These are phyloP conservation scores for Vachellia pachyceras DNA, from an alignment of 306 rosid genomes.

Conservation along the genomic window DNA sequence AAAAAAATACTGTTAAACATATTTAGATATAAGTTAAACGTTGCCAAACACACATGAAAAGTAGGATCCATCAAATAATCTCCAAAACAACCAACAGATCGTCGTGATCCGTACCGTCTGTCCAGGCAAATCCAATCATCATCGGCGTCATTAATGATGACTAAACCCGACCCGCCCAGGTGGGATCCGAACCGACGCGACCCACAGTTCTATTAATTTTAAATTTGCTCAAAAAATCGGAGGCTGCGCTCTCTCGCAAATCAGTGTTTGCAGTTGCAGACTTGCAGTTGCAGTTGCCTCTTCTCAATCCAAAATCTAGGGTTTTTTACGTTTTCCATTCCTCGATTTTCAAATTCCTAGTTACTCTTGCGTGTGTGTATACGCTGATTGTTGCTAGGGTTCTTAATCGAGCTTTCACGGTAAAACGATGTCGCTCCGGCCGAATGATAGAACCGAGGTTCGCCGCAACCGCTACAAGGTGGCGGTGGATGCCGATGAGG, in stretches of 20 bases:
- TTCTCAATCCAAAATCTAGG: constrained; percentile 45
- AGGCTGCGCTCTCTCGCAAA: constrained; percentile 10
- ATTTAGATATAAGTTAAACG: no score
- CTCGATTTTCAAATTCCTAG: constrained; percentile 32
- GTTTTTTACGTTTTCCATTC: constrained; percentile 29
- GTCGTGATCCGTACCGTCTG: background rate
- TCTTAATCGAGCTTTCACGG: constrained; percentile 11
- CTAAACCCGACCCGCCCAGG: constrained; percentile 8
- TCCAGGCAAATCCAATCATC: background rate
- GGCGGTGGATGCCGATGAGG: constrained; percentile 90
- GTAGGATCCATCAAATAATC: background rate
- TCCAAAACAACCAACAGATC: background rate
- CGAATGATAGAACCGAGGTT: constrained; percentile 81
- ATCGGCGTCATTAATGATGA: background rate
- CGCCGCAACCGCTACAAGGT: constrained; percentile 97
- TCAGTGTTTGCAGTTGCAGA: constrained; percentile 26
- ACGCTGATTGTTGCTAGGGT: constrained; percentile 23
- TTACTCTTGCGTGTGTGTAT: background rate
- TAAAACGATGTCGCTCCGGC: constrained; percentile 81
- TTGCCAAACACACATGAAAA: no score
- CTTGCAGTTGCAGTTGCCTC: constrained; percentile 12
- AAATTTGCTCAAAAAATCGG: constrained; percentile 34
- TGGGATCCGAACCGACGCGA: constrained; percentile 7
- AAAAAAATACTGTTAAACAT: no score
- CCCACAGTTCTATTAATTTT: constrained; percentile 47